These are phyloP conservation scores for Leishmania guyanensis DNA, from an alignment of 208 protist genomes.

Conservation along the genomic window DNA sequence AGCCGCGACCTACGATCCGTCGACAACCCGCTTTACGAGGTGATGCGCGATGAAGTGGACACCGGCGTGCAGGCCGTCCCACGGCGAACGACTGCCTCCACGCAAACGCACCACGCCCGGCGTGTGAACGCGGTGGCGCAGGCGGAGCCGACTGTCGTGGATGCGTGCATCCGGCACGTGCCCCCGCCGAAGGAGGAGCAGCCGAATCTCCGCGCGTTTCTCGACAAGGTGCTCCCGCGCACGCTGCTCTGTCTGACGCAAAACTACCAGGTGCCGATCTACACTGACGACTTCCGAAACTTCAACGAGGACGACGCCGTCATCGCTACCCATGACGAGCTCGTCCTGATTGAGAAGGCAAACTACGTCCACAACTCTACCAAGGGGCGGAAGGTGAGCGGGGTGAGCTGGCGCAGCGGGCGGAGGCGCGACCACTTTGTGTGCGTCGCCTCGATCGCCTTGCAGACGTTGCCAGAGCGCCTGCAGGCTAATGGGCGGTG, in stretches of 20 bases:
- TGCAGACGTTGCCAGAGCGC: conserved; percentile 65
- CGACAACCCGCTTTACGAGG: conserved; percentile 65
- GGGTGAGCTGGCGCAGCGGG: conserved; percentile 81
- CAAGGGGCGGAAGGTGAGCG: conserved; percentile 78
- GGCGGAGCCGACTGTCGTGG: conserved; percentile 78
- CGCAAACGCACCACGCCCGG: conserved; percentile 82
- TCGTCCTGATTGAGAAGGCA: conserved; percentile 82
- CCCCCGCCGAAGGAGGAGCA: conserved; percentile 53
- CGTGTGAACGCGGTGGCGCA: conserved; percentile 82
- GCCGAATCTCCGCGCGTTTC: conserved; percentile 66
- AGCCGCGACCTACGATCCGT: conserved; percentile 77
- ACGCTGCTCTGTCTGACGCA: conserved; percentile 83
- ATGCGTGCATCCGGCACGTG: conserved; percentile 77
- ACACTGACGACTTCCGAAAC: conserved; percentile 81
- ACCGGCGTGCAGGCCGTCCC: conserved; percentile 80
- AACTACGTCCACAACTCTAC: conserved; percentile 84
- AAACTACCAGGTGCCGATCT: conserved; percentile 87
- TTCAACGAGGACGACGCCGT: conserved; percentile 91
- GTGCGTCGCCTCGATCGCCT: conserved; percentile 78
- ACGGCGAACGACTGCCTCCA: conserved; percentile 16
- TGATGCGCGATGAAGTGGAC: conserved; percentile 74
- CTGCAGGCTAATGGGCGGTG: conserved; percentile 74
- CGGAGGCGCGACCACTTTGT: conserved; percentile 68
- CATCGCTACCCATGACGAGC: conserved; percentile 78
- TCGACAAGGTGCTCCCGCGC: conserved; percentile 80